phyloP scores from a whole-genome alignment of 345 rosid species.

The Salix suchowensis region DNA sequence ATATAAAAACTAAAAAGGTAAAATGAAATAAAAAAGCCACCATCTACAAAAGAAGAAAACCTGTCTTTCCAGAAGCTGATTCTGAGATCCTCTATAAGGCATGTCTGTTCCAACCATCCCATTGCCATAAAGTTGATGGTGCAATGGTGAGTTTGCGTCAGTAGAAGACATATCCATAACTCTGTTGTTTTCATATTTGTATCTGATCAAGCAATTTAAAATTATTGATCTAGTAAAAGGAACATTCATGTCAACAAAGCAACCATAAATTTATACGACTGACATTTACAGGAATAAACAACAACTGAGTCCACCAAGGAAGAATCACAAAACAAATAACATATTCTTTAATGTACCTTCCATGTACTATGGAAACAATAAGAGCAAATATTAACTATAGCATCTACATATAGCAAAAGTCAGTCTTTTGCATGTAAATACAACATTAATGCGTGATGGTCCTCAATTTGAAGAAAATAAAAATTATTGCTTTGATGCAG shows the following conservation, averaged over 20 bases:
- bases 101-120: conserved; percentile 59
- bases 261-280: background rate
- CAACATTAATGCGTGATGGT: background rate
- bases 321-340: background rate
- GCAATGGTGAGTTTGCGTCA: conserved; percentile 62
- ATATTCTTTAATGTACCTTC: background rate
- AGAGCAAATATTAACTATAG: background rate
- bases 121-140: conserved; percentile 69
- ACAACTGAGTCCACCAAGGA: background rate
- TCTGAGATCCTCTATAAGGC: conserved; percentile 73
- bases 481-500: too few species aligned
- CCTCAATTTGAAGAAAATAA: background rate
- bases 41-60: conserved; percentile 31
- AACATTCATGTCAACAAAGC: background rate
- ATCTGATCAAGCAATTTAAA: conserved; percentile 34
- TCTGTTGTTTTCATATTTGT: conserved; percentile 81
- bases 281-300: background rate
- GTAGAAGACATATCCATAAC: conserved; percentile 73
- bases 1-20: background rate
- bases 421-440: background rate
- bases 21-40: background rate
- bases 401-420: background rate
- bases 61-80: conserved; percentile 96
- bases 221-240: conserved; percentile 1
- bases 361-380: background rate